Conservation (phyloP, 2,329 filamentous ascomycete species). For the Fusarium ambrosium region DNA sequence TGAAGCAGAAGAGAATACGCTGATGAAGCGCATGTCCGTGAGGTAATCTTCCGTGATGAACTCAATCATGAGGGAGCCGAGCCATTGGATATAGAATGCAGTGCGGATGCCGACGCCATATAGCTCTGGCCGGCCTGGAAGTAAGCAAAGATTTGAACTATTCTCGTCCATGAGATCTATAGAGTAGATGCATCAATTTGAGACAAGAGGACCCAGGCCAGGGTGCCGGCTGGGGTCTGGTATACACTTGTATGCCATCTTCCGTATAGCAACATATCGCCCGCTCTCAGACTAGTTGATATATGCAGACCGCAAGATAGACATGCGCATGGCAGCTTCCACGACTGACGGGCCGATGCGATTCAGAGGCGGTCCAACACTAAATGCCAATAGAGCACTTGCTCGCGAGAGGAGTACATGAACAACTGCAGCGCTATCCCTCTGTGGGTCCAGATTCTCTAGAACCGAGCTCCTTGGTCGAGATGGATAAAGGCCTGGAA, state of each 20-base stretch:
- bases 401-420: conserved; percentile 22
- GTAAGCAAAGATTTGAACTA: conserved; percentile 40
- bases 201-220: not conserved
- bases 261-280: not conserved
- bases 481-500: not conserved
- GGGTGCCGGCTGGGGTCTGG: conserved; percentile 13
- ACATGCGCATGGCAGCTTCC: conserved; percentile 12
- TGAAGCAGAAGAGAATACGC: conserved; percentile 50
- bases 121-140: conserved; percentile 47
- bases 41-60: conserved; percentile 48
- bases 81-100: conserved; percentile 55
- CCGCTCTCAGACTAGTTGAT: not conserved
- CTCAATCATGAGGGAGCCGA: conserved; percentile 50
- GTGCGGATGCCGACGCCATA: conserved; percentile 54
- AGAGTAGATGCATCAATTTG: not conserved
- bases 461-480: not conserved
- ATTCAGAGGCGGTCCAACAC: conserved; percentile 28
- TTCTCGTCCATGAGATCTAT: conserved; percentile 4
- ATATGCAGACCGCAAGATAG: conserved; percentile 5
- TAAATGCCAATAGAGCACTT: conserved; percentile 5
- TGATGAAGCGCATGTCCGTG: conserved; percentile 48
- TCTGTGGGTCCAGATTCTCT: not conserved
- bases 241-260: conserved; percentile 43
- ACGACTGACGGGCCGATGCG: conserved; percentile 16
- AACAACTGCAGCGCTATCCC: not conserved